Evolutionary conservation across 2,329 filamentous ascomycete species (phyloP).

Genomic region (Cryphonectria naterciae): DNA sequence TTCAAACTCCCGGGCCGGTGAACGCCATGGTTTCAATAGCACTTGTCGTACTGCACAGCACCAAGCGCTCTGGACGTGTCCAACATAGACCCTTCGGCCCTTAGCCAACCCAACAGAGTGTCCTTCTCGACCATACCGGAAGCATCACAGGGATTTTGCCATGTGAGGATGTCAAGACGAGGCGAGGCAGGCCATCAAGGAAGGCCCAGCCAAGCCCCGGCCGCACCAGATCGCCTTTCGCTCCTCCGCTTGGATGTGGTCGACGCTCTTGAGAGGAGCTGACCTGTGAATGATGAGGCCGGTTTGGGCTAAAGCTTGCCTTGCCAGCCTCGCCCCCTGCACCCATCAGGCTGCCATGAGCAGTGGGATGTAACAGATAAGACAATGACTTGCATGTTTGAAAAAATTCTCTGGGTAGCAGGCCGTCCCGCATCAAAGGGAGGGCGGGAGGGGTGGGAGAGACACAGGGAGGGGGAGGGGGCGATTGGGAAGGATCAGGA

Average conservation of each 20-base stretch:
- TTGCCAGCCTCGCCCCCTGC: not conserved
- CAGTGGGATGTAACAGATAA: not conserved
- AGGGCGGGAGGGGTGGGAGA: not conserved
- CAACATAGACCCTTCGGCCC: not conserved
- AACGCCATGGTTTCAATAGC: not conserved
- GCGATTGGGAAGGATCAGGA: not conserved
- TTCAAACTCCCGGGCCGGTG: not conserved
- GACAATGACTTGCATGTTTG: constrained; percentile 1
- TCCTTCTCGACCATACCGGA: not conserved
- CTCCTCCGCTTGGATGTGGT: not conserved
- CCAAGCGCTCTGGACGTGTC: not conserved
- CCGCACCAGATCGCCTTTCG: not conserved
- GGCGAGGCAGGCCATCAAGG: not conserved
- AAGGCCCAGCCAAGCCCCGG: not conserved
- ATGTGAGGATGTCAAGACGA: not conserved
- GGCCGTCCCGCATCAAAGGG: not conserved
- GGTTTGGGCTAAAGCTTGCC: not conserved
- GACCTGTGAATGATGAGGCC: not conserved
- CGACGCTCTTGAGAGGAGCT: not conserved
- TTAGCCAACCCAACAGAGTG: too few species aligned
- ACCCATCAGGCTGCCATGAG: not conserved
- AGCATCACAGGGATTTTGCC: not conserved
- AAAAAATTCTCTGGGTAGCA: not conserved
- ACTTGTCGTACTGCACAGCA: not conserved
- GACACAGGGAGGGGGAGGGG: not conserved